Conservation (phyloP, 2,329 filamentous ascomycete species). For the Thelonectria discophora region DNA sequence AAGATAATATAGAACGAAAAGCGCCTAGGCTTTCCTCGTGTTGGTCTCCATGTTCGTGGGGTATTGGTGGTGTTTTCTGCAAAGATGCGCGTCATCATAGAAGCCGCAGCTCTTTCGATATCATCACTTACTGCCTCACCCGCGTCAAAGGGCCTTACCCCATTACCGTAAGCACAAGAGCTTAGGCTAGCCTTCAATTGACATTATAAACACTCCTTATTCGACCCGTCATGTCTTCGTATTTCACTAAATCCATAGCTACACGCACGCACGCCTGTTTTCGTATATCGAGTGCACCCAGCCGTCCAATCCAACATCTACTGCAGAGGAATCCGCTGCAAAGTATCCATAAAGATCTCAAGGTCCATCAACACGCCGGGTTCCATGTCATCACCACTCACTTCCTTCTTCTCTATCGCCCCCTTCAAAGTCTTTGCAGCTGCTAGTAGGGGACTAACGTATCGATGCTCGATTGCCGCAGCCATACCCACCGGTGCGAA, state of each 20-base stretch:
- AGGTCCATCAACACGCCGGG: constrained; percentile 51
- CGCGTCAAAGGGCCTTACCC: too few relatives aligned
- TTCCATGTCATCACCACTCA: constrained; percentile 43
- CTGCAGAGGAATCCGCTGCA: constrained; percentile 54
- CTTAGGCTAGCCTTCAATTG: too few relatives aligned
- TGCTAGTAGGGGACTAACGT: constrained; percentile 61
- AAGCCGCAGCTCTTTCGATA: too few relatives aligned
- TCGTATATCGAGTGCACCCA: constrained; percentile 21
- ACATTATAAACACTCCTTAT: not conserved
- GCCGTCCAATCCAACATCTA: constrained; percentile 30
- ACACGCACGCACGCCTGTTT: constrained; percentile 1
- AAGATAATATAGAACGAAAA: too few relatives aligned
- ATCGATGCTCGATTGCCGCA: constrained; percentile 66
- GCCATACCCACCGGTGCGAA: constrained; percentile 66
- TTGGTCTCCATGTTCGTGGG: too few relatives aligned
- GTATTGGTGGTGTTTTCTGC: too few relatives aligned
- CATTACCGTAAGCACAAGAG: too few relatives aligned
- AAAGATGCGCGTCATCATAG: too few relatives aligned
- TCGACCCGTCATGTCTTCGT: constrained; percentile 9
- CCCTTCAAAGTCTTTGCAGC: constrained; percentile 51
- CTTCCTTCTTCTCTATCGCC: constrained; percentile 45
- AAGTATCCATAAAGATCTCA: constrained; percentile 52
- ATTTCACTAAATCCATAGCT: not conserved
- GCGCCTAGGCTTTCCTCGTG: too few relatives aligned
- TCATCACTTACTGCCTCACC: too few relatives aligned